A percentile compares a stretch with the other conserved stretches of the same genome.
Conservation (phyloP, 495 filamentous ascomycete species). For the Neurospora sp. region DNA sequence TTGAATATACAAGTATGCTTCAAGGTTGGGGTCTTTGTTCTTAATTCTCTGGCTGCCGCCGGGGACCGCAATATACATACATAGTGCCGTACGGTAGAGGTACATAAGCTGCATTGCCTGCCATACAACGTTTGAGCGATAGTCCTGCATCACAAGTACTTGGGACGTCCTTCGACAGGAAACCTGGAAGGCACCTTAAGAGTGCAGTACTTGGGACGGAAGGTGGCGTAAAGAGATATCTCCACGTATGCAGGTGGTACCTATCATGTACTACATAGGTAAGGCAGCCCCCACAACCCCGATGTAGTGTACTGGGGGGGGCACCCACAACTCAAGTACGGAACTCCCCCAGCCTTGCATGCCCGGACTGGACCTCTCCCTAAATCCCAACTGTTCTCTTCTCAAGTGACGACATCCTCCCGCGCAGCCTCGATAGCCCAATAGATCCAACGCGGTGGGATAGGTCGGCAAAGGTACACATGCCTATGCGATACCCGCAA, state of each 20-base stretch:
- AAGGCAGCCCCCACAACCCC: not conserved
- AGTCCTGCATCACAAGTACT: not conserved
- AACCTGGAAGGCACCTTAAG: not conserved
- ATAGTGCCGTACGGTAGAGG: not conserved
- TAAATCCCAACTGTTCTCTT: not conserved
- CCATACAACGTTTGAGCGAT: not conserved
- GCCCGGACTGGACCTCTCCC: not conserved
- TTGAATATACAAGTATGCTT: not conserved
- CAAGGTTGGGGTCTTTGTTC: not conserved
- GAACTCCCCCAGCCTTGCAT: not conserved
- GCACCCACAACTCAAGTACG: not conserved
- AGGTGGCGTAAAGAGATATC: not conserved
- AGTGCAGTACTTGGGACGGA: not conserved
- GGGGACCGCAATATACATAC: not conserved
- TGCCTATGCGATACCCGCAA: not conserved
- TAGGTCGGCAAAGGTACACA: not conserved
- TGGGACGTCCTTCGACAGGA: not conserved
- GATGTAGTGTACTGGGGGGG: not conserved
- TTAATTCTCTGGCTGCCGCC: not conserved
- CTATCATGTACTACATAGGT: not conserved
- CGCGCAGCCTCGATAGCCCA: not conserved
- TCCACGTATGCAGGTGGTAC: not conserved
- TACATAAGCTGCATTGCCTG: not conserved
- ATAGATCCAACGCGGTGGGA: not conserved
- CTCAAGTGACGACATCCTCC: not conserved